phyloP scores from a whole-genome alignment of 352 stramenopile genomes.

The Pythium aristosporum region DNA sequence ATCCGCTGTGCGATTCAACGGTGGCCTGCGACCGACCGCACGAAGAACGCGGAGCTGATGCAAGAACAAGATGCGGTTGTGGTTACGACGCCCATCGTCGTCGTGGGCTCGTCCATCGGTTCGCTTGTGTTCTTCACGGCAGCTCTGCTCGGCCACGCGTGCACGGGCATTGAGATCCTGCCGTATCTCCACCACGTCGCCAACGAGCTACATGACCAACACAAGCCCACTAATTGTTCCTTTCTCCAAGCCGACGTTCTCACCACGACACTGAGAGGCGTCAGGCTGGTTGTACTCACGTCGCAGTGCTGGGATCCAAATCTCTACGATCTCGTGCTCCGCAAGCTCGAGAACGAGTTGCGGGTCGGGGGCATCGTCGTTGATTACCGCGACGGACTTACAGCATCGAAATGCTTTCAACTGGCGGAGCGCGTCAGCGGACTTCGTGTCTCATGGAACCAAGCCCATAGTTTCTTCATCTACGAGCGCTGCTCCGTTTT shows the following conservation, averaged over 20 bases:
- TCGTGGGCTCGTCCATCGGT: conserved; percentile 58
- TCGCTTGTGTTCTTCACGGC: conserved; percentile 54
- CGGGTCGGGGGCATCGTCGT: conserved; percentile 34
- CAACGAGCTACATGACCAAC: conserved; percentile 10
- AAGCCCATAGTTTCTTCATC: conserved; percentile 38
- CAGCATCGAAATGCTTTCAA: conserved; percentile 27
- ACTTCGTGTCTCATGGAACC: conserved; percentile 46
- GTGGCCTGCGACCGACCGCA: conserved; percentile 2
- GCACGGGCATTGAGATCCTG: conserved; percentile 51
- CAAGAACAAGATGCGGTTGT: too few species aligned
- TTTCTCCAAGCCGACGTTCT: conserved; percentile 53
- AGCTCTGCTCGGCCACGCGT: conserved; percentile 30
- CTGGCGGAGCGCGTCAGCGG: conserved; percentile 25
- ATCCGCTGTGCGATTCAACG: conserved; percentile 16
- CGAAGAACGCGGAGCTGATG: neutral
- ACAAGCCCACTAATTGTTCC: conserved; percentile 13
- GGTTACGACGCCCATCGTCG: conserved; percentile 13
- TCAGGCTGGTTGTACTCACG: conserved; percentile 45
- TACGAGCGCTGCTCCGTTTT: conserved; percentile 19
- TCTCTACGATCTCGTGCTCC: conserved; percentile 33
- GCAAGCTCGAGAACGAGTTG: conserved; percentile 49
- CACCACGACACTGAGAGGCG: conserved; percentile 22
- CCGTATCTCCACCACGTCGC: conserved; percentile 39
- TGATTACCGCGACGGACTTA: conserved; percentile 51
- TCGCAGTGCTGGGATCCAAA: conserved; percentile 60